Evolutionary conservation across 257 asterid species (phyloP).

Genomic region (Fraxinus excelsior): DNA sequence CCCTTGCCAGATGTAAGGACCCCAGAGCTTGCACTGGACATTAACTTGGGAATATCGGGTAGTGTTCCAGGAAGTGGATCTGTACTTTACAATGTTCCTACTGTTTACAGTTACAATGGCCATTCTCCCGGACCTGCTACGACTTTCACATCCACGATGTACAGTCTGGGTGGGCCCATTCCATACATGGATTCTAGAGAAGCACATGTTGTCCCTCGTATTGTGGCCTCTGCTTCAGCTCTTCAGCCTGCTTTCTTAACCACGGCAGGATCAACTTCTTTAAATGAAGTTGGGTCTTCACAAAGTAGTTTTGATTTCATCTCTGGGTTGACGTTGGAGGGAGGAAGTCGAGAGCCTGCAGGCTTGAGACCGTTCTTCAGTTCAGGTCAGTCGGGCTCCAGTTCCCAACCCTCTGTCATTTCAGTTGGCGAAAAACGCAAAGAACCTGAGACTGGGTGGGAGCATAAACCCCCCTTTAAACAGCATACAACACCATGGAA

Average conservation of each 20-base stretch:
- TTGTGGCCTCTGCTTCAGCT: conserved; percentile 50
- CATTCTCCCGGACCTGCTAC: conserved; percentile 42
- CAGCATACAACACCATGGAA: conserved; percentile 41
- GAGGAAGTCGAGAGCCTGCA: conserved; percentile 49
- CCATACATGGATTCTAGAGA: conserved; percentile 82
- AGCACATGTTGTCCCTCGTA: conserved; percentile 64
- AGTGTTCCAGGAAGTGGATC: conserved; percentile 54
- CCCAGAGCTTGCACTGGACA: conserved; percentile 49
- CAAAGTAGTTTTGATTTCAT: conserved; percentile 62
- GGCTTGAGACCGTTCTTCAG: conserved; percentile 52
- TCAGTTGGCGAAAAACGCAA: conserved; percentile 59
- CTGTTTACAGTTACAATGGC: conserved; percentile 54
- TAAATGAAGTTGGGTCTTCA: conserved; percentile 57
- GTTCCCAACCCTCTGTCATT: conserved; percentile 40
- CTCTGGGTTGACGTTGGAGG: conserved; percentile 43
- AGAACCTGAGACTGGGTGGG: conserved; percentile 75
- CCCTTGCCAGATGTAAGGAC: conserved; percentile 46
- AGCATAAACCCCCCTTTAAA: conserved; percentile 29
- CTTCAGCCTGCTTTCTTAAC: conserved; percentile 47
- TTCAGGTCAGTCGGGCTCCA: conserved; percentile 43
- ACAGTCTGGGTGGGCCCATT: conserved; percentile 53
- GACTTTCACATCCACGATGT: conserved; percentile 48
- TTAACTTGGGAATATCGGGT: conserved; percentile 37
- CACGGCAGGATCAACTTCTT: conserved; percentile 41
- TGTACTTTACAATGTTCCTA: conserved; percentile 42